These are phyloP conservation scores for Globisporangium sylvaticum DNA, from an alignment of 352 stramenopile genomes.

Conservation along the genomic window DNA sequence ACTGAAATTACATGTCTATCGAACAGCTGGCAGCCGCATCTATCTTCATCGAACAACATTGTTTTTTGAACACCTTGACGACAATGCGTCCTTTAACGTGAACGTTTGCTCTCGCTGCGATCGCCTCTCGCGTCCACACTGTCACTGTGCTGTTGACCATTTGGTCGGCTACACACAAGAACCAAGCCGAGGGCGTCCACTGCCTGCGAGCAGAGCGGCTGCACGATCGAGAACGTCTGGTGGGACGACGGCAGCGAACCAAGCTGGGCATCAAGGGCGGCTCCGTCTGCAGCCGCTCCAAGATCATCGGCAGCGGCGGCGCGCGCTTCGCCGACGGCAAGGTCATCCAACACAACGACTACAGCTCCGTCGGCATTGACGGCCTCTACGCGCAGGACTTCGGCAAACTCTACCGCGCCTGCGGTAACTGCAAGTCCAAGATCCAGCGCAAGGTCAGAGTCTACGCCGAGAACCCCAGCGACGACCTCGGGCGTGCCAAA, in stretches of 20 bases:
- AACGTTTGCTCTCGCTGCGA: too few relatives aligned
- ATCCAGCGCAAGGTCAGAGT: slow-evolving; percentile 24
- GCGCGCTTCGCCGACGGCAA: slow-evolving; percentile 29
- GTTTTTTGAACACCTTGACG: too few relatives aligned
- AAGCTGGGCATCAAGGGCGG: slow-evolving; percentile 25
- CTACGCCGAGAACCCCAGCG: slow-evolving; percentile 17
- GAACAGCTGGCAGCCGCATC: too few relatives aligned
- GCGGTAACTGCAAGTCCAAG: slow-evolving; percentile 14
- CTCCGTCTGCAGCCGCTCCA: slow-evolving; percentile 15
- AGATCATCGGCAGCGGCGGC: slow-evolving; percentile 24
- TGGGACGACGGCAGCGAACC: slow-evolving; percentile 29
- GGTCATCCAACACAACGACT: slow-evolving; percentile 30
- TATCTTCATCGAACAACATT: too few relatives aligned
- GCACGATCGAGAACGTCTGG: slow-evolving; percentile 13
- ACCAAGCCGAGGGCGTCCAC: too few relatives aligned
- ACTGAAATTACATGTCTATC: too few relatives aligned
- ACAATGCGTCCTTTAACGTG: too few relatives aligned
- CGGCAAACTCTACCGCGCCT: slow-evolving; percentile 29
- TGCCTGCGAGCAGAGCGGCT: too few relatives aligned
- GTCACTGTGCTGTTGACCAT: too few relatives aligned
- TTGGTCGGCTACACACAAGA: too few relatives aligned
- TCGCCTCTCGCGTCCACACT: too few relatives aligned
- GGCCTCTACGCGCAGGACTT: slow-evolving; percentile 27
- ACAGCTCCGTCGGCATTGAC: slow-evolving; percentile 21
- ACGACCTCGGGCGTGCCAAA: too few relatives aligned